Evolutionary conservation across 2,329 filamentous ascomycete species (phyloP).

Genomic region (Cercospora sojina): DNA sequence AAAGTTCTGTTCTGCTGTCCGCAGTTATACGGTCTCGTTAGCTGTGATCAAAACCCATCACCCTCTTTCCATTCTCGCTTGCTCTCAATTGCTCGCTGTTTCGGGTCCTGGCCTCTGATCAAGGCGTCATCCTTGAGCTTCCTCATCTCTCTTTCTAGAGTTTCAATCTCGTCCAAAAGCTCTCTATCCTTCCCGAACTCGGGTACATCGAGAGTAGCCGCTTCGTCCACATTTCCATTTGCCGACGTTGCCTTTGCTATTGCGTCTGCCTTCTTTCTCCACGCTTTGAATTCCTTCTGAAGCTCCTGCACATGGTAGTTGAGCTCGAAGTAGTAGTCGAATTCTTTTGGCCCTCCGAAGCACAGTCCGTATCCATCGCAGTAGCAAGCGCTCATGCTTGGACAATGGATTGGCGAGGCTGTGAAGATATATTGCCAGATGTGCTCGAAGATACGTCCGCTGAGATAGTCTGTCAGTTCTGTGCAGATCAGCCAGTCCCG

Average conservation of each 20-base stretch:
- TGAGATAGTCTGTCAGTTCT: conserved; percentile 54
- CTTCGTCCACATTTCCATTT: conserved; percentile 43
- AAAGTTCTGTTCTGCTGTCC: too few species aligned
- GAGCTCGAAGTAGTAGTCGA: conserved; percentile 51
- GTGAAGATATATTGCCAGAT: conserved; percentile 64
- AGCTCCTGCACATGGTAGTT: conserved; percentile 44
- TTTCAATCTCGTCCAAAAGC: conserved; percentile 47
- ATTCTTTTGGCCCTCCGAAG: conserved; percentile 54
- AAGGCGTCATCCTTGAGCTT: conserved; percentile 47
- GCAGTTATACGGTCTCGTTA: neutral
- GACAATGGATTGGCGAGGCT: conserved; percentile 50
- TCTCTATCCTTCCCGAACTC: conserved; percentile 46
- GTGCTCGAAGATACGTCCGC: conserved; percentile 63
- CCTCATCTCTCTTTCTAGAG: conserved; percentile 46
- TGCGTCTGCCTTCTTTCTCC: conserved; percentile 43
- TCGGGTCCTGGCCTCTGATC: conserved; percentile 53
- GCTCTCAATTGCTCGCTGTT: conserved; percentile 52
- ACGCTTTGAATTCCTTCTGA: conserved; percentile 44
- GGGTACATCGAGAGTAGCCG: conserved; percentile 41
- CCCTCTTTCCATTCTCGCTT: conserved; percentile 57
- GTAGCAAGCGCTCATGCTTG: conserved; percentile 58
- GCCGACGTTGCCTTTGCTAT: conserved; percentile 40
- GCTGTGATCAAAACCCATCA: conserved; percentile 51
- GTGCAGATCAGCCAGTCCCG: conserved; percentile 63
- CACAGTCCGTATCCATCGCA: conserved; percentile 65